Base-by-base conservation (phyloP, 2,329 filamentous ascomycete species). In the Fonsecaea pugnacius region DNA sequence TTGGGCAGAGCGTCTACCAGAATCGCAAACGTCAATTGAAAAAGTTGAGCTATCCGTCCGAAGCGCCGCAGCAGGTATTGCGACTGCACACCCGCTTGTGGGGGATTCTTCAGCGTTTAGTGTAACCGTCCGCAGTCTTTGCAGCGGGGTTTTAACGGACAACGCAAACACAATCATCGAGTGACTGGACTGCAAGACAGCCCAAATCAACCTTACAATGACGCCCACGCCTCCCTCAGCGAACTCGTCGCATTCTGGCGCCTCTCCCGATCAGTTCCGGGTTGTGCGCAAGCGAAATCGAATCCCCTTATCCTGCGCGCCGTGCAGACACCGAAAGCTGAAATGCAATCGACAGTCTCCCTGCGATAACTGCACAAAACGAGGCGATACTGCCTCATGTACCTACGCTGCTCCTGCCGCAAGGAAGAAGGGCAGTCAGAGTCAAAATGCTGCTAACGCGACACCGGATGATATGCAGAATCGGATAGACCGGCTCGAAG, bases 381-480 rank as follows among this genome's bases (percentile, higher is more conserved):
- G 92, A 72, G 91, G 88, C 70, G 91, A 93, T 77, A 88, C 89
- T 14, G 79, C 84, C 61, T 90, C 91, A 63, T 98, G 94, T 80
- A 90, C 89, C 70, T 98, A 97, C 81, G 92, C 92, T 53, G 84
- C 87, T 58, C 89, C 87, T 40, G 78, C 82, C 35, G 81, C 80
- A 58, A 86, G 91, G 71, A 95, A 91, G 78, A 96, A 91, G 83
- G 88, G 77, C 63, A 72, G 72, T 8, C 71, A 78, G 40, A 83
- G 81, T 73, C 85, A 89, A 77, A 85, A 79, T 60, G 70, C 79
- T n/a, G 57, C 60, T 4, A 67, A 60, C 58, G 79, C 86, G 78
- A 83, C 85, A 71, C 92, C 94, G 56, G 93, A 96, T 83, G 94
- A 97, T 78, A 97, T 98, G 94, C 94, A 98, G 80, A 96, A 96